Evolutionary conservation across 2,329 filamentous ascomycete species (phyloP).

Genomic region (Fusarium citri): DNA sequence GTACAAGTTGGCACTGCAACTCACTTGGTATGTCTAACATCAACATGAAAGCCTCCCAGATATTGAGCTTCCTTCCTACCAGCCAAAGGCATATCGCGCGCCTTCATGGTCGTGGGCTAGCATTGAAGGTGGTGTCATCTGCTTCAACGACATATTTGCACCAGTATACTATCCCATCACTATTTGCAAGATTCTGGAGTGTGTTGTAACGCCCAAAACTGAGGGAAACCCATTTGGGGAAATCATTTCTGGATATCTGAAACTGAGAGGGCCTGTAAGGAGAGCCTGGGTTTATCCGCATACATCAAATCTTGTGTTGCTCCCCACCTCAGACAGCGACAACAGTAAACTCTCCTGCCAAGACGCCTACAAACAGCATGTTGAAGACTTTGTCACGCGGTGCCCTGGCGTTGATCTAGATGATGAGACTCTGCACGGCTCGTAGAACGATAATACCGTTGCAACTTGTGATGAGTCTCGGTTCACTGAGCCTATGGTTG

Average conservation of each 20-base stretch:
- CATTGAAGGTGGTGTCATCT: background rate
- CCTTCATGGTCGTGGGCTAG: slow-evolving; percentile 1
- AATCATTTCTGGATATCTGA: background rate
- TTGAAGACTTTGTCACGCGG: background rate
- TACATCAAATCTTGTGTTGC: background rate
- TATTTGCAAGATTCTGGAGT: background rate
- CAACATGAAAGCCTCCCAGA: background rate
- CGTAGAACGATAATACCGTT: rapidly evolving
- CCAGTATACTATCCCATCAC: background rate
- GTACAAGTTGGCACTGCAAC: background rate
- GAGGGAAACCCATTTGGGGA: background rate
- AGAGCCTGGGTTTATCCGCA: background rate
- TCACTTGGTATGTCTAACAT: background rate
- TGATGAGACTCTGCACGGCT: background rate
- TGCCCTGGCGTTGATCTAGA: background rate
- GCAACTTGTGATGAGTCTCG: background rate
- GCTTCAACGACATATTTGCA: background rate
- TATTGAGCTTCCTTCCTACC: background rate
- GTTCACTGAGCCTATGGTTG: background rate
- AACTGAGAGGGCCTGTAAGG: background rate
- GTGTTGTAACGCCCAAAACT: background rate
- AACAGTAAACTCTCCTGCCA: background rate
- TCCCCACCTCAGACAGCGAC: rapidly evolving
- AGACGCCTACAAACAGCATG: background rate
- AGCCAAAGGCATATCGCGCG: background rate